A percentile compares a stretch with the other conserved stretches of the same genome.
These are phyloP conservation scores for Nasturtium officinale DNA, from an alignment of 345 rosid species.

Conservation along the genomic window DNA sequence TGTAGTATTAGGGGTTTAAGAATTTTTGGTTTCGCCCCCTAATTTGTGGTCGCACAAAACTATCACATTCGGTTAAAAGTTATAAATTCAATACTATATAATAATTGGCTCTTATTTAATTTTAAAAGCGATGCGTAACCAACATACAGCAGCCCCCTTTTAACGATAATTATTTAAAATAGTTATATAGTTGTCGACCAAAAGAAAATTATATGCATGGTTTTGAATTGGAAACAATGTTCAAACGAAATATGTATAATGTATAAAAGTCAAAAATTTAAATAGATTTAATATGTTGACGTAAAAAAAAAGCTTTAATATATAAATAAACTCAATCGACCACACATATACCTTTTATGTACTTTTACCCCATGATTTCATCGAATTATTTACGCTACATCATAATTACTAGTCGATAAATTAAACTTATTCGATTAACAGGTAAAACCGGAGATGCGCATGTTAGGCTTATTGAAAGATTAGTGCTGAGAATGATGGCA, in stretches of 20 bases:
- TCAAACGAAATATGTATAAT: background rate
- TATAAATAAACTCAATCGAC: background rate
- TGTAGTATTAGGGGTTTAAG: background rate
- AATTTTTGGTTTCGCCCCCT: background rate
- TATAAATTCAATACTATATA: background rate
- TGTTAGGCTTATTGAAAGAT: background rate
- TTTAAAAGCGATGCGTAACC: constrained; percentile 11
- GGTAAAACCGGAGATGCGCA: constrained; percentile 5
- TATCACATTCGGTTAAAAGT: too few relatives aligned
- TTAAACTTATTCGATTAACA: constrained; percentile 7
- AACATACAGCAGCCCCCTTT: background rate
- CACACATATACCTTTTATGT: background rate
- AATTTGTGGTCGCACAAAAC: background rate
- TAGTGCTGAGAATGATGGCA: background rate
- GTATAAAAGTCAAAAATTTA: background rate
- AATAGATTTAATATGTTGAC: too few relatives aligned
- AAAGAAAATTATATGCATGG: background rate
- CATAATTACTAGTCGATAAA: background rate
- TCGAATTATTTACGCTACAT: constrained; percentile 30
- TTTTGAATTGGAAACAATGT: background rate
- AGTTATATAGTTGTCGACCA: background rate
- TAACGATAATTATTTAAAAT: background rate
- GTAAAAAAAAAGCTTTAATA: too few relatives aligned
- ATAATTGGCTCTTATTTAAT: background rate
- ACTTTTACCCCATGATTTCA: constrained; percentile 1